Evolutionary conservation across 1,284 basidiomycete species (phyloP).

Genomic region (Papiliotrema terrestris): DNA sequence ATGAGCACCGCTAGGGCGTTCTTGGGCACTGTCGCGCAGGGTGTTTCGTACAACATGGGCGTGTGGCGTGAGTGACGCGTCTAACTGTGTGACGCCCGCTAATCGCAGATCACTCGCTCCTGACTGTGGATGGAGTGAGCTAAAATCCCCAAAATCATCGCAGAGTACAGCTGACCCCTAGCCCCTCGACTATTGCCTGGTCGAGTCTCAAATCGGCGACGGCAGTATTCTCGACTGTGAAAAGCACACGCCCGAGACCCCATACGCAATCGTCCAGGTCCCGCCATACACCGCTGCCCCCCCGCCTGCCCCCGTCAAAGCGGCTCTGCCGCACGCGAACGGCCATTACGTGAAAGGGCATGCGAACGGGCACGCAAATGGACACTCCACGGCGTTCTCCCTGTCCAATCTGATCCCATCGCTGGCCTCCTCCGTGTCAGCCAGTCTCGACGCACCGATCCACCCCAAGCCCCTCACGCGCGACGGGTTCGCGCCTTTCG

Average conservation of each 20-base stretch:
- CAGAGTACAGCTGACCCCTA: slow-evolving; percentile 40
- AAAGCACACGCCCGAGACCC: slow-evolving; percentile 30
- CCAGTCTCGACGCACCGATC: not conserved
- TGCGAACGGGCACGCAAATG: not conserved
- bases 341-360: too few relatives aligned
- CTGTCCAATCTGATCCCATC: slow-evolving; percentile 5
- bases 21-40: slow-evolving; percentile 70
- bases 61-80: slow-evolving; percentile 74
- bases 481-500: slow-evolving; percentile 75
- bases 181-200: slow-evolving; percentile 72
- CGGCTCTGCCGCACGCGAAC: too few relatives aligned
- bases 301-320: not conserved
- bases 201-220: slow-evolving; percentile 75
- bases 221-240: slow-evolving; percentile 71
- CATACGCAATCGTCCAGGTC: slow-evolving; percentile 4
- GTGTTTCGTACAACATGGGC: slow-evolving; percentile 73
- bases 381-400: slow-evolving; percentile 2
- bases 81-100: not conserved
- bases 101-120: slow-evolving; percentile 72
- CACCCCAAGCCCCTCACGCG: slow-evolving; percentile 47
- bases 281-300: not conserved
- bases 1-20: slow-evolving; percentile 72
- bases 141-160: not conserved
- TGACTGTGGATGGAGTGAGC: slow-evolving; percentile 66
- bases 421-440: not conserved